Evolutionary conservation across 345 rosid genomes (phyloP), one percentile per base, ranked within the genome.

Genomic region (Hypericum androsaemum): DNA sequence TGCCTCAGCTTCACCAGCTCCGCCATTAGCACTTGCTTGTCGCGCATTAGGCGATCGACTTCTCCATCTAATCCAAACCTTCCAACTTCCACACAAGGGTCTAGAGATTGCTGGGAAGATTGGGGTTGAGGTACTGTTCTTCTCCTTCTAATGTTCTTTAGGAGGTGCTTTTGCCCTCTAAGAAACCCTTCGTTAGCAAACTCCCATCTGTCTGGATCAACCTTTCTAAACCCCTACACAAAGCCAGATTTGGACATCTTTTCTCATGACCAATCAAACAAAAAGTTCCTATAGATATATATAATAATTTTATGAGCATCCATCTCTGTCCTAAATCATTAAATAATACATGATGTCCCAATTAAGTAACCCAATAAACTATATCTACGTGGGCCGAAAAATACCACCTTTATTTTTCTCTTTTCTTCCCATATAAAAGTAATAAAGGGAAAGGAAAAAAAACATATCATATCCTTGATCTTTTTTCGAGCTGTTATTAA

Each of bases 121-220:
- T 13, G 2, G 1, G 50, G 4, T 46, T 16, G 5, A 32, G 17
- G 7, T 12, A 7, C 50, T 14, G 79, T 47, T 58, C 72, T 76
- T 56, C 89, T 82, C 60, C 96, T 77, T 64, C 60, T 84, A 28
- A 90, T 87, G 76, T 59, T 79, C 72, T 63, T 87, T n/a, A 90
- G 72, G 10, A 84, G 83, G 37, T 76, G 73, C 67, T 66, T 87
- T 43, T 78, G 81, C 6, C 92, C 92, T 64, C 77, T 82, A 5
- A 80, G 61, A 70, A 90, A 87, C 16, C 82, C 85, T 63, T 68
- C 64, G 28, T 68, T 58, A 8, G 72, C 72, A 59, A 62, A 68
- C 66, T 90, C 98, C 98, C 96, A 90, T 58, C 77, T 74, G 62
- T 90, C 96, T 52, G 89, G 86, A 79, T 90, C 95, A 63, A 90